A percentile compares a stretch with the other conserved stretches of the same genome.
These are phyloP conservation scores for Russula lepida DNA, from an alignment of 768 basidiomycete genomes.

Conservation along the genomic window DNA sequence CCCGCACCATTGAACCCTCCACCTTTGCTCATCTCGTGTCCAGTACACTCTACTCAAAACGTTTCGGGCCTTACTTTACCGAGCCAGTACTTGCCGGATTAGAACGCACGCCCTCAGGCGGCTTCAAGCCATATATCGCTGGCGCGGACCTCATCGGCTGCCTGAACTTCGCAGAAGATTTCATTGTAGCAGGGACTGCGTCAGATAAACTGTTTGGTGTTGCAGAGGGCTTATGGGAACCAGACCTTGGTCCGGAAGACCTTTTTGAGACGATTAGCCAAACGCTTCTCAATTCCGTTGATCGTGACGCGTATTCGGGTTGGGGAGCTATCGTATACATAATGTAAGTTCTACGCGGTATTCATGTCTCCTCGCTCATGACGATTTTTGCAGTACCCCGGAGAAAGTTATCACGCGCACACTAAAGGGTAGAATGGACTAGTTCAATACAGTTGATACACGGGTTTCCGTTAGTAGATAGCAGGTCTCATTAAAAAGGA, in stretches of 20 bases:
- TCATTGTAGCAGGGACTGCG: slow-evolving; percentile 92
- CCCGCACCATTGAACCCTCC: slow-evolving; percentile 91
- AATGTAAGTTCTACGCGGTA: slow-evolving; percentile 52
- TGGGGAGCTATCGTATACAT: slow-evolving; percentile 96
- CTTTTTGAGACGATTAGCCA: slow-evolving; percentile 98
- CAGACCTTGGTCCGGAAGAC: slow-evolving; percentile 91
- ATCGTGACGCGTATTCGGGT: slow-evolving; percentile 93
- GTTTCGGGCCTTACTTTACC: slow-evolving; percentile 94
- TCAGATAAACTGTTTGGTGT: slow-evolving; percentile 91
- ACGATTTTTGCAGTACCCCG: slow-evolving; percentile 44
- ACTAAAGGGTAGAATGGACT: slow-evolving; percentile 90
- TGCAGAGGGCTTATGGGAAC: slow-evolving; percentile 98
- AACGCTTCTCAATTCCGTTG: slow-evolving; percentile 88
- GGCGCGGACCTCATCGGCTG: slow-evolving; percentile 92
- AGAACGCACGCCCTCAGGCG: slow-evolving; percentile 60
- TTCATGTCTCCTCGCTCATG: slow-evolving; percentile 3
- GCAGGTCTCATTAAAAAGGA: not conserved
- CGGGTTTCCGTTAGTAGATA: not conserved
- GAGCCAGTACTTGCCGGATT: slow-evolving; percentile 96
- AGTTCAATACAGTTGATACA: slow-evolving; percentile 22
- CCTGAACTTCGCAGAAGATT: slow-evolving; percentile 91
- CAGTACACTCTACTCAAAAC: slow-evolving; percentile 89
- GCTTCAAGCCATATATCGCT: slow-evolving; percentile 86
- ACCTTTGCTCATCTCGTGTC: slow-evolving; percentile 94
- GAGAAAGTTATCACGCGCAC: slow-evolving; percentile 76